Evolutionary conservation across 1,284 basidiomycete genomes (phyloP), one percentile per base, ranked within the genome.

Genomic region (Rhodotorula sp.): DNA sequence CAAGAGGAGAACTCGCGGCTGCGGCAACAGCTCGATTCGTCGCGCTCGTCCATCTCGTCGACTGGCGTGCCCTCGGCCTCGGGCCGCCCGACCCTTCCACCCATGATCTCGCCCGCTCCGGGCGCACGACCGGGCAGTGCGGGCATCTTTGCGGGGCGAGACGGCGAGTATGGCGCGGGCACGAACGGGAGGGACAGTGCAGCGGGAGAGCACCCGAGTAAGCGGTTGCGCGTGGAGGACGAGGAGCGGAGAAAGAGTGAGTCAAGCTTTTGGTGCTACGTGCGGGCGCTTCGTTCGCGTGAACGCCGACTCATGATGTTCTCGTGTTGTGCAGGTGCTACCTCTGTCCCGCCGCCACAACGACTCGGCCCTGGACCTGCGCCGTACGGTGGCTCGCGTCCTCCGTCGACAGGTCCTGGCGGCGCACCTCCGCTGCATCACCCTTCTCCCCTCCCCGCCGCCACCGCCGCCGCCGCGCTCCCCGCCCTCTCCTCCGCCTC

Each of bases 1-100:
- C 69, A 92, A 78, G 87, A 88, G 17, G 91, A 92, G 75, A 85
- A 91, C 66, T 82, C 84, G 17, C 85, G 89, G 48, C 84, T 92
- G 19, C 86, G 88, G 42, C 81, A 85, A 19, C 89, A 91, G 76
- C 83, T 91, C 55, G 87, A 89, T 67, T 57, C 70, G 23, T 52
- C 68, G 9, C 66, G 68, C 42, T 42, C 52, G 8, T 63, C 66
- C 41, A 45, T 58, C 41, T 58, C 71, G 19, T 44, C 58, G 1
- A 66, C 68, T 67, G 72, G 69, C 65, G 23, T 71, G 72, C 14
- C 83, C 61, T 74, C 59, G 80, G 49, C 79, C 78, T 63, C 79
- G 81, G 48, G 44, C 50, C 72, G 61, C 21, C 64, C 54, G 5
- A 65, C 66, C 25, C 63, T 68, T 4, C 67, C 66, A 14, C 64